Evolutionary conservation across 768 basidiomycete species (phyloP), one percentile per base, ranked within the genome.

Genomic region (Russula foetens): DNA sequence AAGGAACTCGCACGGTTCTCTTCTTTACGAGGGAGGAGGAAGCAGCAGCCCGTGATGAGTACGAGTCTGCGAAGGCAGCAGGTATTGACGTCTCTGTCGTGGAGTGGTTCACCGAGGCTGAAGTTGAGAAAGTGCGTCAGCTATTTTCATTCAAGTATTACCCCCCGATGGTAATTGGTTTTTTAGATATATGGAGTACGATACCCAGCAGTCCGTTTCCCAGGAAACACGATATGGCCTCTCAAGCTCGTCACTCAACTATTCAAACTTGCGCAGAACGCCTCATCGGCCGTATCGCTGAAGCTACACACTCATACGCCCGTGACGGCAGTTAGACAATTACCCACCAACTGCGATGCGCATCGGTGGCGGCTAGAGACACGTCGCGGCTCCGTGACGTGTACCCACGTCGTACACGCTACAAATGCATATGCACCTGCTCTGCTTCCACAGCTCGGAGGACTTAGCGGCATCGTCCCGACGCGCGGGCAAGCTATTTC

Each of bases 371-470:
- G 68, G 0, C 70, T 89, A 14, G 64, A 69, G 4, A 94, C 92
- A 0, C 79, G 84, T 0, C 80, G 90, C n/a, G 92, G 93, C 1
- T 64, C 67, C 1, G 70, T 92, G 23, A 44, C 69, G 4, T 84
- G 87, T 63, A 71, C 76, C 21, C 83, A 84, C 60, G 80, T 96
- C 46, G 75, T 97, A 4, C 91, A 94, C 69, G 91, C 90, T 0
- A 94, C 91, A 11, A 97, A 97, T 67, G 94, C 76, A 0, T 94
- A 95, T 62, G 81, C 85, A 12, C 81, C 85, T 4, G 79, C 88
- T 66, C 80, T 96, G 38, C 75, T 97, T n/a, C 88, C 89, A 0
- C 80, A 83, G 59, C 69, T 93, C 29, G 66, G 76, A 8, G 82
- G 84, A 0, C 75, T 76, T 15, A 62, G 65, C 0, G 80, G 81